Base-by-base conservation (phyloP, 2,329 filamentous ascomycete species). In the Orbilia brochopaga region DNA sequence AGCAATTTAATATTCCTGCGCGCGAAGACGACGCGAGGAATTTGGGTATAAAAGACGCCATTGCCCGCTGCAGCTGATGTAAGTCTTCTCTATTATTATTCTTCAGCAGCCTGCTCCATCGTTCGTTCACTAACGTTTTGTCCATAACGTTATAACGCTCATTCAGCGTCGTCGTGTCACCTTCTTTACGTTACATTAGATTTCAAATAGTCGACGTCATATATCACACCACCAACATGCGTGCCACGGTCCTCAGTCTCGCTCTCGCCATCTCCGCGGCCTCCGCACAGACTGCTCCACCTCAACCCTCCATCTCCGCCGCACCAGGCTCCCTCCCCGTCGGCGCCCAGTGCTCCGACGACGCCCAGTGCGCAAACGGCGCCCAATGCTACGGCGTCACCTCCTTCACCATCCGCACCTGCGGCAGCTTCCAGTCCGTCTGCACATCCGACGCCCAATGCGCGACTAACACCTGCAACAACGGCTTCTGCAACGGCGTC, bases 161-260 rank as follows among this genome's bases (percentile, higher is more conserved):
- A 3, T 32, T 32, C 27, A 32, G 8, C 27, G 27, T 32, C 27
- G 27, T 32, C 8, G 4, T 8, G 27, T 4, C 8, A 32, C 27
- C 8, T 32, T 32, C 27, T 4, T 32, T 32, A 32, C 27, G 27
- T 32, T 8, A 32, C 3, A 8, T 32, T 32, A 3, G 27, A 32
- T 3, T 32, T 32, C 27, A 32, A 6, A 8, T 21, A 7, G 35
- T 37, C 30, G n/a, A 35, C 37, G 4, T 32, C n/a, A 37, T 62
- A 53, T 23, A n/a, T 24, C 35, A 30, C 37, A 15, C 19, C 21
- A 40, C 48, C 51, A 63, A 55, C 46, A 70, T 70, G 66, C 66
- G 66, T 40, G 27, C 58, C 46, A 55, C 66, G 13, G 11, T 70
- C 21, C 32, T 64, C 32, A n/a, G 44, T 10, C 54, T 70, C 40